A percentile compares a stretch with the other conserved stretches of the same genome.
phyloP scores from a whole-genome alignment of 768 basidiomycete species.

The Guyanaporus albipodus region DNA sequence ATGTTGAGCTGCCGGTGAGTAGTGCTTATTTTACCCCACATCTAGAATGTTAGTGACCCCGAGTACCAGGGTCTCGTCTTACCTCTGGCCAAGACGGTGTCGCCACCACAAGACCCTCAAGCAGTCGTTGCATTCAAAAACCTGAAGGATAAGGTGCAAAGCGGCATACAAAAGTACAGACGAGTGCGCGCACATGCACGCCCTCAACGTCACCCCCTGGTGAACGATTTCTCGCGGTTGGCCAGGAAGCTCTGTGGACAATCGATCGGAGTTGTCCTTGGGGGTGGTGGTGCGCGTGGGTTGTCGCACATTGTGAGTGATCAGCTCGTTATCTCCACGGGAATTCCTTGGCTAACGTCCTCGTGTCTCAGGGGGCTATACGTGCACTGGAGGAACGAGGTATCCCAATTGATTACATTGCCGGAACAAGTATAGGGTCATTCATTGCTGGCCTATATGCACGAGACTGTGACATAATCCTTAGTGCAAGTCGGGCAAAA shows the following conservation, averaged over 20 bases:
- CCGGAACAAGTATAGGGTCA: slow-evolving; percentile 90
- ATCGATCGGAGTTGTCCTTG: slow-evolving; percentile 90
- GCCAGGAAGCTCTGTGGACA: slow-evolving; percentile 90
- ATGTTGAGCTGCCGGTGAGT: slow-evolving; percentile 83
- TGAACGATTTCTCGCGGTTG: slow-evolving; percentile 88
- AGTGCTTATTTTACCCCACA: background rate
- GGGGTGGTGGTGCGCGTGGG: slow-evolving; percentile 97
- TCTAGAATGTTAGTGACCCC: slow-evolving; percentile 3
- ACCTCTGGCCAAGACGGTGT: slow-evolving; percentile 56
- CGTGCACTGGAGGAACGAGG: slow-evolving; percentile 88
- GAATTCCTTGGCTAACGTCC: slow-evolving; percentile 3
- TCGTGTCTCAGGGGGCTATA: slow-evolving; percentile 68
- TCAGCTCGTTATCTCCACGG: slow-evolving; percentile 15
- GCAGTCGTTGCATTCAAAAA: slow-evolving; percentile 87
- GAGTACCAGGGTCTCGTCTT: slow-evolving; percentile 62
- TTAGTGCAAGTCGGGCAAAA: slow-evolving; percentile 80
- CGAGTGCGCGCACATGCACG: slow-evolving; percentile 56
- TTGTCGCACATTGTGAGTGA: slow-evolving; percentile 60
- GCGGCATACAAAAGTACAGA: slow-evolving; percentile 83
- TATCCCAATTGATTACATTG: slow-evolving; percentile 92
- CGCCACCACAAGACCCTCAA: slow-evolving; percentile 74
- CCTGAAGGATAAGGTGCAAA: slow-evolving; percentile 89
- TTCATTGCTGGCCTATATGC: slow-evolving; percentile 95
- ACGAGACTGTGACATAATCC: slow-evolving; percentile 86
- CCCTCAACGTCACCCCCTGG: slow-evolving; percentile 75